Evolutionary conservation across 169 alveolate species (phyloP), one percentile per base, ranked within the genome.

Genomic region (Theileria orientalis): DNA sequence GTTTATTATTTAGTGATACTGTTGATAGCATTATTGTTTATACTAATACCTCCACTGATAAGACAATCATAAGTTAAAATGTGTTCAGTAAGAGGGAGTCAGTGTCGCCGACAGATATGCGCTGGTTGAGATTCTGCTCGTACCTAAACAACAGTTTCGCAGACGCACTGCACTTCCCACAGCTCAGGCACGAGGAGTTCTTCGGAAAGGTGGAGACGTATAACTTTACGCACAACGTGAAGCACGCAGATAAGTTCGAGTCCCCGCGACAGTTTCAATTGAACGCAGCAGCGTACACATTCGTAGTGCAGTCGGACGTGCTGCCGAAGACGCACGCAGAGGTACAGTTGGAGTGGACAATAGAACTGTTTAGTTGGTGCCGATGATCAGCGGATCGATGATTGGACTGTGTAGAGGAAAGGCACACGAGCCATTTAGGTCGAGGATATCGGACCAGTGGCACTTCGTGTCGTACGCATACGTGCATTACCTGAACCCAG

Each of bases 161-260:
- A n/a, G 87, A 79, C n/a, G 76, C 85, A 5, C 42, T 79, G 74
- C 84, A 79, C 62, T 71, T 79, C 41, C 87, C 83, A 21, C 83
- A 70, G 78, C 33, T 79, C 37, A 54, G 47, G 5, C 77, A 59
- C 14, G 83, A 79, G 49, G 87, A 79, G 56, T 79, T 79, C 66
- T 79, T 79, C 60, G 83, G 79, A 19, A 52, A 46, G 1, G 47
- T 79, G 41, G 70, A 47, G 30, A 64, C 72, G 33, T 16, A 41
- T n/a, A 57, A 49, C 14, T 79, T 79, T 42, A 23, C 60, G 16
- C 42, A 37, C n/a, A 47, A 49, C 51, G 51, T 79, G 29, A 52
- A 54, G 9, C 6, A 37, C 52, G 60, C 80, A 30, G 32, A 46
- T 29, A 8, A 61, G 32, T 79, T 79, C 57, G 21, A 8, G 23